Base-by-base conservation (phyloP, 106 monocot species). In the Chionographis japonica region DNA sequence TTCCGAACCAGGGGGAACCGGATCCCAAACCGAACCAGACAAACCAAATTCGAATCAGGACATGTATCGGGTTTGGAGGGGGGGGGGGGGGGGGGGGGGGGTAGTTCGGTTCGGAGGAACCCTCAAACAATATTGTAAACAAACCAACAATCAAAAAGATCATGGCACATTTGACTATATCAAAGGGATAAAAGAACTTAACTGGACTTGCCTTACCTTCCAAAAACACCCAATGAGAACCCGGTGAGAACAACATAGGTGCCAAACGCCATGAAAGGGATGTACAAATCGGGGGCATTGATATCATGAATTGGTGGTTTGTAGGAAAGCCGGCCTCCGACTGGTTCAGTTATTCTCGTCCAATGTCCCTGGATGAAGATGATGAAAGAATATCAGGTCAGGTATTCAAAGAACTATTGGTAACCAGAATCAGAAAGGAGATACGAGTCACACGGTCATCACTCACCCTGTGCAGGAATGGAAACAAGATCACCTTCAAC, bases 331-430 rank as follows among this genome's bases (percentile, higher is more conserved):
- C 73, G 62, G 39, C 82, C 82, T 4, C 65, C 69, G 10, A 82
- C 77, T 10, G 82, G 77, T 55, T 82, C 82, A 61, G 77, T 73
- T 73, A 82, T 77, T 69, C 82, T 82, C 50, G 77, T 82, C 77
- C 82, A 82, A 37, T 82, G 82, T 20, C 82, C 82, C 82, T 82
- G 69, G 4, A 74, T 27, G 10, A 42, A 39, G 61, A 38, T 40
- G 53, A 54, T 8, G 40, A 57, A 68, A 40, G 15, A 2, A 52
- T 40, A 62, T 66, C 12, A 13, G 50, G 27, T 37, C 61, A 37
- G 4, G 19, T 11, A 11, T 20, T 10, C 9, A 70, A 50, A 8
- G 12, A 60, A 2, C 7, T 36, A 16, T 54, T 4, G 14, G 54
- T 15, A 16, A 38, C 13, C 9, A 7, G 14, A 40, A 27, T 27